phyloP scores from a whole-genome alignment of 2,329 filamentous ascomycete species.

The Diaporthe velutina region DNA sequence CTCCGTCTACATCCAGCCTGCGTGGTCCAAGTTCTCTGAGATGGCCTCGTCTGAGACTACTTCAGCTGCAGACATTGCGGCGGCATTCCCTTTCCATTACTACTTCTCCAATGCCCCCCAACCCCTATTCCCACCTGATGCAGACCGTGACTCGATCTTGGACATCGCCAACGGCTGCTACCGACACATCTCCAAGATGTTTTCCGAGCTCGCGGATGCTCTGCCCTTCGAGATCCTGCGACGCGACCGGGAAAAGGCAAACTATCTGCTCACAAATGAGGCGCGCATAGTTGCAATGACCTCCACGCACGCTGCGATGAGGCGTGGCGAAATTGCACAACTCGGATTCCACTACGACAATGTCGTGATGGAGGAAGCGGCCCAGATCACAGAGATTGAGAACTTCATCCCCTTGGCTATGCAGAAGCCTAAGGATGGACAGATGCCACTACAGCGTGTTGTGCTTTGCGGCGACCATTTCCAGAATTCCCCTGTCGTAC shows the following conservation, averaged over 20 bases:
- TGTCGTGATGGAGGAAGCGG: slow-evolving; percentile 97
- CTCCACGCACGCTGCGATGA: slow-evolving; percentile 96
- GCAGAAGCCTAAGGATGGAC: slow-evolving; percentile 81
- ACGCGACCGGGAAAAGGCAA: slow-evolving; percentile 90
- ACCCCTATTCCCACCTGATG: slow-evolving; percentile 80
- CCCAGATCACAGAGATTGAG: slow-evolving; percentile 97
- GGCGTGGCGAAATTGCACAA: slow-evolving; percentile 87
- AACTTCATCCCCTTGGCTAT: slow-evolving; percentile 96
- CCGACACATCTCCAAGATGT: slow-evolving; percentile 89
- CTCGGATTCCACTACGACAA: slow-evolving; percentile 99
- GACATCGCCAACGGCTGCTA: slow-evolving; percentile 89
- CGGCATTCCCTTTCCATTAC: slow-evolving; percentile 85
- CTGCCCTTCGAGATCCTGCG: slow-evolving; percentile 95
- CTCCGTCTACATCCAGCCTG: slow-evolving; percentile 87
- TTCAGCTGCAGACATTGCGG: slow-evolving; percentile 72
- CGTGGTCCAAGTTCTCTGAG: slow-evolving; percentile 88
- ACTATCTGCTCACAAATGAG: slow-evolving; percentile 94
- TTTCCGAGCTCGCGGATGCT: slow-evolving; percentile 91
- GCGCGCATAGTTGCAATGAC: slow-evolving; percentile 99
- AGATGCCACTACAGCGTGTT: slow-evolving; percentile 84
- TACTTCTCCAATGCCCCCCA: slow-evolving; percentile 93
- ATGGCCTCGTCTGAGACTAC: slow-evolving; percentile 67
- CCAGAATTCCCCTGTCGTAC: slow-evolving; percentile 96
- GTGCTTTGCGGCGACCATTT: slow-evolving; percentile 96
- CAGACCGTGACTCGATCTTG: slow-evolving; percentile 74